These are phyloP conservation scores for Veloporphyrellus conicus DNA, from an alignment of 1,284 basidiomycete genomes.

Conservation along the genomic window DNA sequence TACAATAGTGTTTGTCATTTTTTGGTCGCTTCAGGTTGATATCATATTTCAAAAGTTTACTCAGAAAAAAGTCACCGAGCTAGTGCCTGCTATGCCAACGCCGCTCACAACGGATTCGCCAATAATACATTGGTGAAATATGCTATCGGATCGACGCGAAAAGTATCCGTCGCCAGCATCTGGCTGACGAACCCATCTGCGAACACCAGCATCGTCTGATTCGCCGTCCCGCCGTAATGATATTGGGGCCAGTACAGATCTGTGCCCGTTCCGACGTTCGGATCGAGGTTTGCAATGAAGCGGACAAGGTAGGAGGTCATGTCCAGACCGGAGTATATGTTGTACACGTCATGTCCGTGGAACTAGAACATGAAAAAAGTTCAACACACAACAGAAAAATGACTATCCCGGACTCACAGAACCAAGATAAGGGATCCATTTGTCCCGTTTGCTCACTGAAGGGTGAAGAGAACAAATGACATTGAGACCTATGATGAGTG, in stretches of 20 bases:
- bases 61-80: no score
- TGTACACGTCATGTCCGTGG: conserved; percentile 41
- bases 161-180: conserved; percentile 40
- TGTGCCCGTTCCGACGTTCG: conserved; percentile 38
- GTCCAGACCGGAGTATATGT: conserved; percentile 37
- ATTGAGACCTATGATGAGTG: no score
- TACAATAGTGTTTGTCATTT: no score
- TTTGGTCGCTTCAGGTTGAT: no score
- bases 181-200: conserved; percentile 39
- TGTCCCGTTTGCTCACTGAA: conserved; percentile 41
- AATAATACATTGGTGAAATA: conserved; percentile 39
- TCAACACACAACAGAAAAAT: background rate
- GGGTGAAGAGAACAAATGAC: background rate
- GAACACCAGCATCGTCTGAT: conserved; percentile 44
- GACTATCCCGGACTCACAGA: conserved; percentile 19
- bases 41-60: no score
- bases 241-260: conserved; percentile 50
- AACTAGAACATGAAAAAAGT: conserved; percentile 11
- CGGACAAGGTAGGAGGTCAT: conserved; percentile 41
- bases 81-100: no score
- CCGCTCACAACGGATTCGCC: conserved; percentile 37
- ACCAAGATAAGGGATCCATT: conserved; percentile 41
- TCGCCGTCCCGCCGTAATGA: conserved; percentile 17
- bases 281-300: conserved; percentile 44
- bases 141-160: conserved; percentile 41